These are phyloP conservation scores for Dispira simplex DNA, from an alignment of 192 early-diverging fungal genomes.

Conservation along the genomic window DNA sequence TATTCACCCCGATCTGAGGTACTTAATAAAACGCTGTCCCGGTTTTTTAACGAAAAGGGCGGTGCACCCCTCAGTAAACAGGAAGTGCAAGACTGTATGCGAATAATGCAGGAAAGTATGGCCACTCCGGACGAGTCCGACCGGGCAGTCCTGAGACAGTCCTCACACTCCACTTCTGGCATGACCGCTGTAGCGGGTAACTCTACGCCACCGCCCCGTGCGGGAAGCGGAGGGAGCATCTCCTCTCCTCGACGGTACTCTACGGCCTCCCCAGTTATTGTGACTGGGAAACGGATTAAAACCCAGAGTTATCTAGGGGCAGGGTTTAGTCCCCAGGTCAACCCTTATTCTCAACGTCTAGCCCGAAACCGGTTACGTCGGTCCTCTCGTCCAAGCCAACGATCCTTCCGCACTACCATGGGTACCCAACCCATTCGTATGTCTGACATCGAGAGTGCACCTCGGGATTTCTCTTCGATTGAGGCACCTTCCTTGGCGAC, in stretches of 20 bases:
- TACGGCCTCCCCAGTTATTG: not conserved
- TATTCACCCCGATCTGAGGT: constrained; percentile 4
- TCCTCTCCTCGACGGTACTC: not conserved
- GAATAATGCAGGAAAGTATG: not conserved
- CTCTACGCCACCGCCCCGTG: no score
- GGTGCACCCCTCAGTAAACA: not conserved
- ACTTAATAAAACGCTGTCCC: constrained; percentile 6
- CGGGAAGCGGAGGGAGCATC: no score
- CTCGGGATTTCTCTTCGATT: no score
- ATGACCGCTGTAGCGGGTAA: no score
- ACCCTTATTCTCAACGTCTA: not conserved
- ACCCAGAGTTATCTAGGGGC: not conserved
- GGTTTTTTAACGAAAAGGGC: constrained; percentile 3
- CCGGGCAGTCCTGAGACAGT: no score
- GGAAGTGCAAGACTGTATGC: constrained; percentile 1
- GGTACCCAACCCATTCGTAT: no score
- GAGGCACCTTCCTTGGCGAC: no score
- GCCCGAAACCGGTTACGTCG: not conserved
- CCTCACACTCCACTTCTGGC: no score
- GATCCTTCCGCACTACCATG: no score
- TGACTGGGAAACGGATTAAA: not conserved
- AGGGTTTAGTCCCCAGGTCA: not conserved
- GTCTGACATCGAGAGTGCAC: no score
- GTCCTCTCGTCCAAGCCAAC: no score
- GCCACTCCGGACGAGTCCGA: not conserved